Conservation (phyloP, 768 basidiomycete species). For the Suillus alpinus region DNA sequence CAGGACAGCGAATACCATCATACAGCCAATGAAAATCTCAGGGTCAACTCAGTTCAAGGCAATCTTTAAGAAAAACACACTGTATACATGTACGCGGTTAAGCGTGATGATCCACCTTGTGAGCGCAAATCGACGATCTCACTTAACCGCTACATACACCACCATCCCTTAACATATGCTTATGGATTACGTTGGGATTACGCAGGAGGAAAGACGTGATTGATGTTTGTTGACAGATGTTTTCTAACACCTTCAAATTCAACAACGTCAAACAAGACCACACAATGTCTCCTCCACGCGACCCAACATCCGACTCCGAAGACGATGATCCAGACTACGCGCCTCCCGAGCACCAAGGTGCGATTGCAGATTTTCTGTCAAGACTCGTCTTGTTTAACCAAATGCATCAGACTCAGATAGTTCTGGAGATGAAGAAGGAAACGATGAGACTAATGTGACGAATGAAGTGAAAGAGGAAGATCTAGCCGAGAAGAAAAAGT, state of each 20-base stretch:
- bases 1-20: background rate
- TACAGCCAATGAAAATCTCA: background rate
- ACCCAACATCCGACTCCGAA: slow-evolving; percentile 55
- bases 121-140: background rate
- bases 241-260: slow-evolving; percentile 20
- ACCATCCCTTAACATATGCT: background rate
- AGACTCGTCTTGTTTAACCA: background rate
- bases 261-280: slow-evolving; percentile 27
- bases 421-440: slow-evolving; percentile 35
- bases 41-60: background rate
- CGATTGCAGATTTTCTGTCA: background rate
- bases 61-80: background rate
- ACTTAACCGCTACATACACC: background rate
- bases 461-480: slow-evolving; percentile 33
- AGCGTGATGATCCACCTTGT: background rate
- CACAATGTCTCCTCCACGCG: slow-evolving; percentile 15
- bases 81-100: background rate
- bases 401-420: slow-evolving; percentile 35
- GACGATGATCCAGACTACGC: slow-evolving; percentile 66
- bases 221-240: background rate
- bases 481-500: slow-evolving; percentile 45
- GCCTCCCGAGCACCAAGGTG: slow-evolving; percentile 47
- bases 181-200: too few relatives aligned
- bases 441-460: slow-evolving; percentile 32
- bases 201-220: background rate